Conservation (phyloP, 768 basidiomycete species). For the Gyrodon lividus region DNA sequence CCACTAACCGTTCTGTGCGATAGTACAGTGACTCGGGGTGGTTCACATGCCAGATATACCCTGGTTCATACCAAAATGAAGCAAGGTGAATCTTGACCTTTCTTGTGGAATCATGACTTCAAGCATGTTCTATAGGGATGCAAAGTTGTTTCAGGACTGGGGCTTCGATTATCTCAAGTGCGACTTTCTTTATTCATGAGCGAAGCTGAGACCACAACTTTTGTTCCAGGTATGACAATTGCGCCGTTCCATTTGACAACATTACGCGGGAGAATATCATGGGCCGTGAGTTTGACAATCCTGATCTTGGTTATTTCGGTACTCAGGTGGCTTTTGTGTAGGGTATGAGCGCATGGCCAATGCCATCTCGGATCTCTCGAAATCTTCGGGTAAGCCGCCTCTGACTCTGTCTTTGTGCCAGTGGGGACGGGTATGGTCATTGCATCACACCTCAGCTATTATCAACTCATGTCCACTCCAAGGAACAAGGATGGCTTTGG, state of each 20-base stretch:
- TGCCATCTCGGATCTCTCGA: constrained; percentile 51
- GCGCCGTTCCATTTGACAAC: constrained; percentile 58
- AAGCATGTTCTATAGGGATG: constrained; percentile 42
- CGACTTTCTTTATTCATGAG: constrained; percentile 12
- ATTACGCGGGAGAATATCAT: constrained; percentile 54
- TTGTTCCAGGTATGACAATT: constrained; percentile 54
- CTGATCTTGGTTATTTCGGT: constrained; percentile 1
- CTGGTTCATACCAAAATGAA: constrained; percentile 65
- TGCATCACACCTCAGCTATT: neutral
- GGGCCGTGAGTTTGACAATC: constrained; percentile 41
- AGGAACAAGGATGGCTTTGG: constrained; percentile 68
- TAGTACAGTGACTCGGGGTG: constrained; percentile 70
- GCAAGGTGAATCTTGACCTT: constrained; percentile 37
- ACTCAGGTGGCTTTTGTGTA: constrained; percentile 19
- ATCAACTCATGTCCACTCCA: constrained; percentile 5
- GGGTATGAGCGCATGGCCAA: constrained; percentile 61
- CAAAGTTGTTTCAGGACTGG: constrained; percentile 60
- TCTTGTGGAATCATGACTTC: neutral
- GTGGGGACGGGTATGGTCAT: constrained; percentile 57
- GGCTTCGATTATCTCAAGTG: constrained; percentile 67
- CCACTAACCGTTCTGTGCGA: constrained; percentile 1
- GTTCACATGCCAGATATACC: constrained; percentile 65
- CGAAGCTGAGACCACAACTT: neutral
- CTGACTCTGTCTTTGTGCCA: constrained; percentile 62
- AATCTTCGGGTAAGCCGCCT: constrained; percentile 49